Percentiles rank a stretch among this genome's conserved stretches.
phyloP scores from a whole-genome alignment of 106 monocot species.

The Dendrobium officinale region DNA sequence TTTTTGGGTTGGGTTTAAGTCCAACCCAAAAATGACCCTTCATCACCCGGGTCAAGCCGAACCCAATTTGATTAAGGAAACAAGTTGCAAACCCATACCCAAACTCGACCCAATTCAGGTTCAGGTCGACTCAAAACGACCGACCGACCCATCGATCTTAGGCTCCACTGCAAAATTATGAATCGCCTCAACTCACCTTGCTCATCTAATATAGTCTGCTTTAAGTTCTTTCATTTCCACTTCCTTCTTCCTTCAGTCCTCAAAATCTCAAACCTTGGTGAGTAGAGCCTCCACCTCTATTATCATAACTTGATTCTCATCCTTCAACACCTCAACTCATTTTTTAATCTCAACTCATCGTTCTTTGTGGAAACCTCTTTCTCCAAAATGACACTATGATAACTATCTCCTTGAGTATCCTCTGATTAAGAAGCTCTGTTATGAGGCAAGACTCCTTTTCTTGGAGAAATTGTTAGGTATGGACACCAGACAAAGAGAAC shows the following conservation, averaged over 20 bases:
- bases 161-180: not conserved
- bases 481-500: too few species aligned
- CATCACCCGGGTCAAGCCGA: too few species aligned
- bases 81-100: too few species aligned
- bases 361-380: conserved; percentile 38
- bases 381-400: conserved; percentile 86
- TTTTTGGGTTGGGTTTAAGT: too few species aligned
- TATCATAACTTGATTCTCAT: conserved; percentile 40
- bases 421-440: conserved; percentile 82
- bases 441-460: conserved; percentile 42
- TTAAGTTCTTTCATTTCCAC: conserved; percentile 41
- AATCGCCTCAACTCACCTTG: conserved; percentile 6
- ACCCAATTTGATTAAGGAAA: too few species aligned
- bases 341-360: conserved; percentile 36
- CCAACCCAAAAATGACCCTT: too few species aligned
- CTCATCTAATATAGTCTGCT: conserved; percentile 16
- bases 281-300: conserved; percentile 34
- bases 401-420: conserved; percentile 77
- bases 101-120: too few species aligned
- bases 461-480: too few species aligned
- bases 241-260: conserved; percentile 38
- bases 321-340: conserved; percentile 27
- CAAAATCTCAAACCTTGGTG: conserved; percentile 39
- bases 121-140: too few species aligned
- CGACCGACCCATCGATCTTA: conserved; percentile 8